A percentile compares a stretch with the other conserved stretches of the same genome.
Evolutionary conservation across 805 yeast species (phyloP).

Genomic region (Metschnikowia orientalis): DNA sequence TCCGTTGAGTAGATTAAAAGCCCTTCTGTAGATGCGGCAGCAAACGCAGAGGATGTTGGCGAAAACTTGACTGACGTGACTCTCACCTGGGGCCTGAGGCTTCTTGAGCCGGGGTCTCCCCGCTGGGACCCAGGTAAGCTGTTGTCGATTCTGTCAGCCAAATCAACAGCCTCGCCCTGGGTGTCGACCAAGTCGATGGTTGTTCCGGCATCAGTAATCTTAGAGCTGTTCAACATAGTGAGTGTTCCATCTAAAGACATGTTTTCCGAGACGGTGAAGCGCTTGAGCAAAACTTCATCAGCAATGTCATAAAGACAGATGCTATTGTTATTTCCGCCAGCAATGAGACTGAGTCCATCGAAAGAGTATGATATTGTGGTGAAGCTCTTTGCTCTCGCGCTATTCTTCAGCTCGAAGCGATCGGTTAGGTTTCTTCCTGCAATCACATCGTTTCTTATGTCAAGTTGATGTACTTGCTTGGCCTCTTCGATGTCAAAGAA

Average conservation of each 20-base stretch:
- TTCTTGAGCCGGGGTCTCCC: constrained; percentile 70
- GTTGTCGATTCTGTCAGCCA: constrained; percentile 73
- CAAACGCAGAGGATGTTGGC: constrained; percentile 86
- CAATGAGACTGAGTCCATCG: constrained; percentile 83
- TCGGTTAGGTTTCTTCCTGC: constrained; percentile 83
- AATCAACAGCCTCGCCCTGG: constrained; percentile 80
- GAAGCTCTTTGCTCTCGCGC: constrained; percentile 80
- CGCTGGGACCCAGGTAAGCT: constrained; percentile 83
- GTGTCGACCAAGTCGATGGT: constrained; percentile 76
- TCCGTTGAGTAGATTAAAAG: constrained; percentile 77
- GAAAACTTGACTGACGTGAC: constrained; percentile 76
- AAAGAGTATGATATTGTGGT: constrained; percentile 78
- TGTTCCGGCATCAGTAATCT: constrained; percentile 79
- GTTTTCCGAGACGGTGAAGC: constrained; percentile 82
- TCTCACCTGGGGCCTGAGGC: constrained; percentile 75
- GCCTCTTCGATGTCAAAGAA: constrained; percentile 82
- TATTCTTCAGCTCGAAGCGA: constrained; percentile 72
- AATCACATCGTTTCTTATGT: constrained; percentile 80
- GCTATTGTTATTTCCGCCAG: constrained; percentile 90
- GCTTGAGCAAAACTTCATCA: constrained; percentile 77
- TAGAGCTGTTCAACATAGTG: constrained; percentile 70
- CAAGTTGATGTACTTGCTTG: constrained; percentile 76
- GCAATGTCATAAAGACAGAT: constrained; percentile 88
- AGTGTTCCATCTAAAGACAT: constrained; percentile 89
- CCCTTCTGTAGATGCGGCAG: constrained; percentile 95